Conservation (phyloP, 2,329 filamentous ascomycete species). For the Ophiostoma sp. region DNA sequence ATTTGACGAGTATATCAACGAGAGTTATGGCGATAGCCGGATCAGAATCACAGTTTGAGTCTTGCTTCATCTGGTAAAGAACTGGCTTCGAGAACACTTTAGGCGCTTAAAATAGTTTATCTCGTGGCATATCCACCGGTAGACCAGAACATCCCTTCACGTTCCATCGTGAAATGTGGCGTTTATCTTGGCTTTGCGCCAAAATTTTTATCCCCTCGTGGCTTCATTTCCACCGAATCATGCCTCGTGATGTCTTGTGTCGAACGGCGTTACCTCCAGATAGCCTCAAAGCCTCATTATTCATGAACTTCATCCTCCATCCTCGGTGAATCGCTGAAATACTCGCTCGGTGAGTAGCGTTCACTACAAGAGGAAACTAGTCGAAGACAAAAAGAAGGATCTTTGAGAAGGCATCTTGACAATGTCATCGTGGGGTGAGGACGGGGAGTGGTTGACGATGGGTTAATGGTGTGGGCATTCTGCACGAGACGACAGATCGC, state of each 20-base stretch:
- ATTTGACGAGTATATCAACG: neutral
- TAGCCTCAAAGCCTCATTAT: neutral
- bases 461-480: neutral
- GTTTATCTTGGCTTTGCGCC: too few relatives aligned
- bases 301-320: neutral
- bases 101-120: too few relatives aligned
- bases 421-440: neutral
- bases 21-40: neutral
- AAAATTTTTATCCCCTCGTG: neutral
- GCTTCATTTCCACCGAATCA: neutral
- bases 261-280: too few relatives aligned
- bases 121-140: too few relatives aligned
- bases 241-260: neutral
- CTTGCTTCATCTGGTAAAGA: neutral
- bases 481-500: neutral
- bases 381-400: neutral
- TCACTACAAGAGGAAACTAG: neutral
- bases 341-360: neutral
- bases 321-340: neutral
- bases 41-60: neutral
- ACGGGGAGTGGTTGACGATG: neutral
- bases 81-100: neutral
- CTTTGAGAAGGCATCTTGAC: neutral
- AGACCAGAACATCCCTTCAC: too few relatives aligned
- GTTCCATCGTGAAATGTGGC: too few relatives aligned